Percentiles rank a stretch among this genome's conserved stretches.
Evolutionary conservation across 371 early-diverging fungal genomes (phyloP).

Genomic region (Dipsacomyces acuminosporus): DNA sequence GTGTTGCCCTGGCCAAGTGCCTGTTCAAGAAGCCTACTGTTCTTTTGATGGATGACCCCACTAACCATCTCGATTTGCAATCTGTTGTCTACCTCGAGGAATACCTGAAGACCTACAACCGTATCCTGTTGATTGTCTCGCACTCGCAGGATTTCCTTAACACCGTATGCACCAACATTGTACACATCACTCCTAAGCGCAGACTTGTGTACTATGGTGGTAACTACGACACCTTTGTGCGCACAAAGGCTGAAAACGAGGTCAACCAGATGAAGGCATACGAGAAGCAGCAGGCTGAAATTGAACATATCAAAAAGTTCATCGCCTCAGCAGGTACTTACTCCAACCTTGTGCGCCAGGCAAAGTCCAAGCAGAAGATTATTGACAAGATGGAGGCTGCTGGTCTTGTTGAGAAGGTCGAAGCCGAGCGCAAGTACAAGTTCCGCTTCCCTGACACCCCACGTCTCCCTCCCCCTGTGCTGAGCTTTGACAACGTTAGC

Average conservation of each 20-base stretch:
- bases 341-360: conserved; percentile 97
- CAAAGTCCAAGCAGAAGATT: conserved; percentile 98
- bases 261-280: conserved; percentile 97
- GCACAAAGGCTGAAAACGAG: conserved; percentile 90
- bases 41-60: conserved; percentile 90
- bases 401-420: conserved; percentile 92
- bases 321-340: conserved; percentile 98
- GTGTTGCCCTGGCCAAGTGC: conserved; percentile 95
- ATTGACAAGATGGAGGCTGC: conserved; percentile 99
- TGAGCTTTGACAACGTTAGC: conserved; percentile 85
- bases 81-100: conserved; percentile 98
- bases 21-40: conserved; percentile 95
- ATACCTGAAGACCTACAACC: conserved; percentile 89
- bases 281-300: conserved; percentile 97
- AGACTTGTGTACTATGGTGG: conserved; percentile 93
- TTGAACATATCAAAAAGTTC: conserved; percentile 97
- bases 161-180: conserved; percentile 94
- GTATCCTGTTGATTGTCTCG: conserved; percentile 92
- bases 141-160: conserved; percentile 99
- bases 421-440: conserved; percentile 64
- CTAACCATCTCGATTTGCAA: conserved; percentile 95
- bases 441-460: conserved; percentile 84
- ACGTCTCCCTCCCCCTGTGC: conserved; percentile 95
- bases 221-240: conserved; percentile 95
- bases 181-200: conserved; percentile 83